These are phyloP conservation scores for Forsythia suspensa DNA, from an alignment of 257 asterid genomes.

Conservation along the genomic window DNA sequence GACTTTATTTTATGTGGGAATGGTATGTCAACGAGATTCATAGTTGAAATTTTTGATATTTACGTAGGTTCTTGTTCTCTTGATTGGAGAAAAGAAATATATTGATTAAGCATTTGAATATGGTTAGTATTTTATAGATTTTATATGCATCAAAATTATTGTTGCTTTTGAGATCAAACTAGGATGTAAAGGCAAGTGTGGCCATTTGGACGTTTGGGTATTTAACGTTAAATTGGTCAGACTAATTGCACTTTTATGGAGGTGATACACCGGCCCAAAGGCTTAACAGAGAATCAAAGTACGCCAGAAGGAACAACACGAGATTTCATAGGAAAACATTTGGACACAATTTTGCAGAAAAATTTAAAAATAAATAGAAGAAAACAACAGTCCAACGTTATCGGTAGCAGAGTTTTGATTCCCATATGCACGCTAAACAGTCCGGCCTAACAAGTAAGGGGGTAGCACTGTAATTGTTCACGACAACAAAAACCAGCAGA, in stretches of 20 bases:
- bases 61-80: too few species aligned
- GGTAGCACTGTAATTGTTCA: background rate
- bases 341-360: background rate
- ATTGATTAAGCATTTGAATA: too few species aligned
- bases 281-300: background rate
- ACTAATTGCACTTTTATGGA: background rate
- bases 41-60: too few species aligned
- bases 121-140: too few species aligned
- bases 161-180: background rate
- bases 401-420: background rate
- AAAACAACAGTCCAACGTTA: background rate
- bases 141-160: too few species aligned
- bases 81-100: too few species aligned
- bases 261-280: background rate
- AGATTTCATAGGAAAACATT: background rate
- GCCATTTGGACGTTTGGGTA: too few species aligned
- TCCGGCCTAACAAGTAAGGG: background rate
- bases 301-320: background rate
- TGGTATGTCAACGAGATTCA: too few species aligned
- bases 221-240: too few species aligned
- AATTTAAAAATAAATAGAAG: too few species aligned
- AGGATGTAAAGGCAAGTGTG: background rate
- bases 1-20: too few species aligned
- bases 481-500: background rate
- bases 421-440: background rate